phyloP scores from a whole-genome alignment of 805 yeast species.

The Candida boleticola region DNA sequence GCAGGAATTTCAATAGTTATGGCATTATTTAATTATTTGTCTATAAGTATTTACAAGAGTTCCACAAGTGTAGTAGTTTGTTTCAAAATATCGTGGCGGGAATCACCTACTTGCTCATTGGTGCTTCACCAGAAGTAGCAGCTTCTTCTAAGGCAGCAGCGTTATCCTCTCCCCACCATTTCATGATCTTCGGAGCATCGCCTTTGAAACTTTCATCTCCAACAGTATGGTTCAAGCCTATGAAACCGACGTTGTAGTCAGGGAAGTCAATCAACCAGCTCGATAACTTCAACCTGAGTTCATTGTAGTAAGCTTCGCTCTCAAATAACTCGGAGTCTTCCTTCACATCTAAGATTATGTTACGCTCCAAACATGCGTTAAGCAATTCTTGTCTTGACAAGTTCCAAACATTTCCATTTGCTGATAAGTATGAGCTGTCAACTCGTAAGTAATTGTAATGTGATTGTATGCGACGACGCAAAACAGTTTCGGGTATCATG shows the following conservation, averaged over 20 bases:
- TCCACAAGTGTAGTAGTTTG: too few relatives aligned
- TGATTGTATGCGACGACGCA: slow-evolving; percentile 33
- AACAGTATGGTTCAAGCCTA: slow-evolving; percentile 25
- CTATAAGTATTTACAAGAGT: too few relatives aligned
- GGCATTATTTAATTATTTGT: too few relatives aligned
- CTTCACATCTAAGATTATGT: slow-evolving; percentile 40
- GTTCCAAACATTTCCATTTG: slow-evolving; percentile 43
- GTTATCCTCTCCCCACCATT: neutral
- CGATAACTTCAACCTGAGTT: slow-evolving; percentile 36
- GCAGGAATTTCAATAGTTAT: too few relatives aligned
- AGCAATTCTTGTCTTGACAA: slow-evolving; percentile 51
- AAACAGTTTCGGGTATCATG: slow-evolving; percentile 35
- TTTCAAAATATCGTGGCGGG: too few relatives aligned
- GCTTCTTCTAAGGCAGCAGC: too few relatives aligned
- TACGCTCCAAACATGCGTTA: slow-evolving; percentile 55
- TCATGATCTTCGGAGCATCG: neutral
- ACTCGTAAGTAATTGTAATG: slow-evolving; percentile 46
- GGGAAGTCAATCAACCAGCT: slow-evolving; percentile 41
- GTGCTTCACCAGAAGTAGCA: too few relatives aligned
- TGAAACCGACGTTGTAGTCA: slow-evolving; percentile 36
- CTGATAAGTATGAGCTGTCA: slow-evolving; percentile 49
- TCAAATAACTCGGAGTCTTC: slow-evolving; percentile 21
- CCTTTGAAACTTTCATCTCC: neutral
- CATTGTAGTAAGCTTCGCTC: slow-evolving; percentile 20
- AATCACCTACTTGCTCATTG: too few relatives aligned